phyloP scores from a whole-genome alignment of 306 rosid genomes.

The Albizia julibrissin region DNA sequence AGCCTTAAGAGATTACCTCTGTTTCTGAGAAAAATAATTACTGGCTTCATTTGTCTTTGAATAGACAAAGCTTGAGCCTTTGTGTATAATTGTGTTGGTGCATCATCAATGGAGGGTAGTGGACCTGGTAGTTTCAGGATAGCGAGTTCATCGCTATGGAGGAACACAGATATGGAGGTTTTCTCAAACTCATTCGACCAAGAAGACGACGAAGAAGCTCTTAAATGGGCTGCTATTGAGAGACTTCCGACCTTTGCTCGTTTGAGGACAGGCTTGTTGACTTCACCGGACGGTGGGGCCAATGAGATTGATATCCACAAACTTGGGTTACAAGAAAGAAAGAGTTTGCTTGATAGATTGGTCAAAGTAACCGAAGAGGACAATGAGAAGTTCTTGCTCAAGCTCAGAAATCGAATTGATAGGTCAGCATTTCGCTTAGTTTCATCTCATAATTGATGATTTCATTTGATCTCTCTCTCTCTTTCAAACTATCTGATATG shows the following conservation, averaged over 20 bases:
- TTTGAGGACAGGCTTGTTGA: conserved; percentile 43
- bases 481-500: neutral
- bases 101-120: conserved; percentile 37
- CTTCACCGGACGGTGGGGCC: conserved; percentile 50
- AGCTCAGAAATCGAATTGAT: conserved; percentile 69
- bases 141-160: conserved; percentile 51
- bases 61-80: neutral
- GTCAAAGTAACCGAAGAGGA: conserved; percentile 74
- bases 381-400: conserved; percentile 76
- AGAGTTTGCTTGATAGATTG: conserved; percentile 63
- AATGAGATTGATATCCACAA: conserved; percentile 64
- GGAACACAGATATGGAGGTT: conserved; percentile 38
- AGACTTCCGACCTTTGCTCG: conserved; percentile 50
- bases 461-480: neutral
- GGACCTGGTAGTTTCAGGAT: conserved; percentile 42
- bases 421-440: conserved; percentile 41
- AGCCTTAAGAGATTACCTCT: neutral
- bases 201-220: conserved; percentile 53
- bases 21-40: neutral
- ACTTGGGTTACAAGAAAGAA: conserved; percentile 68
- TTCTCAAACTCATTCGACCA: conserved; percentile 44
- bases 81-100: neutral
- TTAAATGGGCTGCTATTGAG: conserved; percentile 54
- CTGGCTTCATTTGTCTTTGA: neutral
- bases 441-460: neutral